Base-by-base conservation (phyloP, 805 yeast species). In the Candida methanosorbosa region DNA sequence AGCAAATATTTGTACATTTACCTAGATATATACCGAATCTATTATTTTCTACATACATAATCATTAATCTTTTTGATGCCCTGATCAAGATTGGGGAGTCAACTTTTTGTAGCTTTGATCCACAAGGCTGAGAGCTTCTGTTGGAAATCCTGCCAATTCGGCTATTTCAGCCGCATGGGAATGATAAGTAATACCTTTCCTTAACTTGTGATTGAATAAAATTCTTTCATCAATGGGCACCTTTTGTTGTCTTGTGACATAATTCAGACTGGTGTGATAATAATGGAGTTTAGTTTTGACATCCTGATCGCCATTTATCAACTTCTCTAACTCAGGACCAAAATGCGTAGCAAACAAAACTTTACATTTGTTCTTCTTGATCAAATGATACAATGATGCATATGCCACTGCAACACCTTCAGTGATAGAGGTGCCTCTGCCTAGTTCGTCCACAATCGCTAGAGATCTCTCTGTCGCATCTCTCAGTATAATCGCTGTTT, bases 261-360 rank as follows among this genome's bases (percentile, higher is more conserved):
- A 22, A 6, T 19, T 16, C 6, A 30, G 13, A 24, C 25, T 14
- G 18, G 63, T 46, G 42, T 51, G 35, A 36, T 47, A 52, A 35
- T 50, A 59, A 3, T 42, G 40, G 4, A 56, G 34, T 14, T 43
- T 43, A 2, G 44, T 39, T 4, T 33, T 32, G 9, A 62, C 41
- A 1, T 52, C 47, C n/a, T 52, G 53, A 29, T 56, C 52, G 1
- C 37, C 41, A 2, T 41, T 36, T 19, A 75, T 54, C 5, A 80
- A 48, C 0, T 50, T 41, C n/a, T 66, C 50, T 7, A 77, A 39
- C 37, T 77, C 82, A 0, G 57, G 50, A 0, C 81, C 85, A 57
- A 78, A 87, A 63, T 87, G 96, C 0, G 96, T 87, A 1, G 96
- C 95, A 64, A 87, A 87, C n/a, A 87, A 59, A 0, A 88, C 68